Base-by-base conservation (phyloP, 192 early-diverging fungal species). In the Dispira simplex region DNA sequence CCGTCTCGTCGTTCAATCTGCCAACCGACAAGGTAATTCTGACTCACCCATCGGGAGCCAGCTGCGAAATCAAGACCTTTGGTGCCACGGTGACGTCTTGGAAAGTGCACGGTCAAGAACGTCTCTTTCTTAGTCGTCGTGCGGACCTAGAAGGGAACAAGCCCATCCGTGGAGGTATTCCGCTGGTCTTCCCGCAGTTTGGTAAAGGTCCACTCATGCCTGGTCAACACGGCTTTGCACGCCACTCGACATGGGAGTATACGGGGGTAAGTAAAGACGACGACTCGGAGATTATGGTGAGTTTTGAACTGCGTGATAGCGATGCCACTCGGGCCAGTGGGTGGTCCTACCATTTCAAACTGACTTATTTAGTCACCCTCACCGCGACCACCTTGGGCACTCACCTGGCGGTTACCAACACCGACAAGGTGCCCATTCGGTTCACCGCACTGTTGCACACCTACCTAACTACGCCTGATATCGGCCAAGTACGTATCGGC, bases 81-180 rank as follows among this genome's bases (percentile, higher is more conserved):
- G 95, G 96, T 9, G 90, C 94, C 27, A 97, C 96, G 1, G 76
- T 99, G 52, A 99, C 91, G 0, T 86, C 84, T 44, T 99, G 93
- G 92, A 85, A 81, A 57, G 75, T 79, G 53, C 67, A 71, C 32
- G 88, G 80, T 46, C 62, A 76, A 53, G 93, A 98, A 67, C 80
- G 82, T 66, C 76, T 98, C 62, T 98, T 95, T 70, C 74, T 97
- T 49, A 95, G 91, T 74, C 74, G 72, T 46, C 79, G 83, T 63
- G 86, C 93, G 21, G 75, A 85, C 39, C 73, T 93, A 1, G 85
- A 99, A 70, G 92, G 91, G 44, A 81, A 83, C 70, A 97, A 93
- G 78, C 86, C 93, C 0, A 89, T 97, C 64, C 93, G 96, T 46
- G 93, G 89, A 58, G 90, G 90, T 46, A 82, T 79, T 63, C 78